Conservation (phyloP, 192 early-diverging fungal genomes). For the Mortierella claussenii region DNA sequence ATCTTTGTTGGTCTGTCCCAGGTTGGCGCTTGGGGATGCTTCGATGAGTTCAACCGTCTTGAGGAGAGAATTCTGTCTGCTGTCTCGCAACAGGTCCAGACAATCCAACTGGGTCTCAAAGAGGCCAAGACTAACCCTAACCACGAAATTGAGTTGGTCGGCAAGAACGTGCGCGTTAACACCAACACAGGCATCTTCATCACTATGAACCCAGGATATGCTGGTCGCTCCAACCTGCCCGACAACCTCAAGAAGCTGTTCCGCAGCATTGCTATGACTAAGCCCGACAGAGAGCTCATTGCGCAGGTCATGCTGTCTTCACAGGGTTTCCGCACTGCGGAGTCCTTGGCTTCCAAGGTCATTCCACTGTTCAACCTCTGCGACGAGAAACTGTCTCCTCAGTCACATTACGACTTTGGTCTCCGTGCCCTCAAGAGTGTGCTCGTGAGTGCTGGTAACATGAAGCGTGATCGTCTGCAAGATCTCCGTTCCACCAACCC, state of each 20-base stretch:
- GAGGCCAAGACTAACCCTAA: slow-evolving; percentile 65
- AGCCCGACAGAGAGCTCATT: slow-evolving; percentile 97
- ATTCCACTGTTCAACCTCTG: slow-evolving; percentile 98
- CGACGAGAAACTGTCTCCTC: slow-evolving; percentile 92
- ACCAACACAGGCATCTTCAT: slow-evolving; percentile 96
- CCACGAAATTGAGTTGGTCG: slow-evolving; percentile 93
- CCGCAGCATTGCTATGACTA: slow-evolving; percentile 98
- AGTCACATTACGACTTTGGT: slow-evolving; percentile 99
- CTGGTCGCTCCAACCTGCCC: slow-evolving; percentile 96
- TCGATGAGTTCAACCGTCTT: slow-evolving; percentile 99
- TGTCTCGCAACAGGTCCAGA: slow-evolving; percentile 99
- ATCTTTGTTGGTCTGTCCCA: slow-evolving; percentile 99
- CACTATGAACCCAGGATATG: slow-evolving; percentile 99
- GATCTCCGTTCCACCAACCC: slow-evolving; percentile 58
- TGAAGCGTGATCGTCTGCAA: slow-evolving; percentile 88
- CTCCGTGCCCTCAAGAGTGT: slow-evolving; percentile 99
- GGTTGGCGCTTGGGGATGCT: slow-evolving; percentile 99
- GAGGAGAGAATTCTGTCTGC: slow-evolving; percentile 98
- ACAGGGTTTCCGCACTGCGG: slow-evolving; percentile 98
- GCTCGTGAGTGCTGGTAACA: slow-evolving; percentile 97
- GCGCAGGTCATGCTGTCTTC: slow-evolving; percentile 99
- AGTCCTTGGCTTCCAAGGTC: slow-evolving; percentile 92
- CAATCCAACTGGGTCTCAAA: slow-evolving; percentile 95
- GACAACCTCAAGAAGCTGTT: slow-evolving; percentile 99
- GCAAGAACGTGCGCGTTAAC: slow-evolving; percentile 87